Evolutionary conservation across 164 flowering plant species (phyloP).

Genomic region (Macadamia tetraphylla): DNA sequence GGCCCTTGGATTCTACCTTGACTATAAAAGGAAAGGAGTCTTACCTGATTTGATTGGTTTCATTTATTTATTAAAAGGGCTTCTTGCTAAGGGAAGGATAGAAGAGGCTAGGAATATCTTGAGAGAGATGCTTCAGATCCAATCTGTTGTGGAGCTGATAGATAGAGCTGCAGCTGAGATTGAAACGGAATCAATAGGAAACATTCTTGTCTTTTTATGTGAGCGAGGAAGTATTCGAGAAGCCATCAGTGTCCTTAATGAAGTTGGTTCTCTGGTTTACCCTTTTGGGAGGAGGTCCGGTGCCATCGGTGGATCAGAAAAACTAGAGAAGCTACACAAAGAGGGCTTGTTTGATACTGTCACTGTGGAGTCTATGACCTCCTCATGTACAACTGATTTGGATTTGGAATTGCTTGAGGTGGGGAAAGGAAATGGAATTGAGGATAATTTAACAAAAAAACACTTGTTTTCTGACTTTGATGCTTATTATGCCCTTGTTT

Average conservation of each 20-base stretch:
- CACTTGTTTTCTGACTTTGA: slow-evolving; percentile 30
- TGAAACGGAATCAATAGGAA: slow-evolving; percentile 46
- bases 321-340: slow-evolving; percentile 11
- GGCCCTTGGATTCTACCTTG: slow-evolving; percentile 52
- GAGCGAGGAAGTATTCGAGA: slow-evolving; percentile 66
- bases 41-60: slow-evolving; percentile 83
- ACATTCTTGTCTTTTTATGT: slow-evolving; percentile 48
- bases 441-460: slow-evolving; percentile 7
- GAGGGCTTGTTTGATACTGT: slow-evolving; percentile 6
- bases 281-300: slow-evolving; percentile 22
- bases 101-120: slow-evolving; percentile 74
- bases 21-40: slow-evolving; percentile 42
- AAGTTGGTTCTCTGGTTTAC: slow-evolving; percentile 43
- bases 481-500: slow-evolving; percentile 41
- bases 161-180: slow-evolving; percentile 38
- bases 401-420: slow-evolving; percentile 4
- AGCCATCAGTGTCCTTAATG: slow-evolving; percentile 53
- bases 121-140: slow-evolving; percentile 73
- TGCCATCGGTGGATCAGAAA: slow-evolving; percentile 3
- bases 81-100: slow-evolving; percentile 80
- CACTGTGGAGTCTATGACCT: slow-evolving; percentile 7
- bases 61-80: slow-evolving; percentile 59
- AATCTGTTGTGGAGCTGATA: slow-evolving; percentile 44
- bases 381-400: slow-evolving; percentile 8
- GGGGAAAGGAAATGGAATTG: slow-evolving; percentile 11